A percentile compares a stretch with the other conserved stretches of the same genome.
Evolutionary conservation across 2,329 filamentous ascomycete species (phyloP).

Genomic region (Fusarium agapanthi): DNA sequence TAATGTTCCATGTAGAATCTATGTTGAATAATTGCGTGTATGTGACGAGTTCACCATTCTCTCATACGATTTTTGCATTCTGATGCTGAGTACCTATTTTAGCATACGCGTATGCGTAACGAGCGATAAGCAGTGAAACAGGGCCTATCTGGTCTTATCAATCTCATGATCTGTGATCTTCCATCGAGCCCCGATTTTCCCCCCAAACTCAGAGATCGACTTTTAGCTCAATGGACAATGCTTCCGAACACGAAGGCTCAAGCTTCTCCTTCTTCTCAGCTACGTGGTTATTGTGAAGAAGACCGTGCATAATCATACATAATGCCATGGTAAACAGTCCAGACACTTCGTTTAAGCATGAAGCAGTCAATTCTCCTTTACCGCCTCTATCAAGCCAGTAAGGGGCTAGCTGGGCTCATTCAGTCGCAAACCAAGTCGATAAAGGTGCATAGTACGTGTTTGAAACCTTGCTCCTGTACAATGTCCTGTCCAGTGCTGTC

Average conservation of each 20-base stretch:
- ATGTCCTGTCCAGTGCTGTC: neutral
- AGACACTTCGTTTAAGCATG: constrained; percentile 15
- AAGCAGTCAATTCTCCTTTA: constrained; percentile 16
- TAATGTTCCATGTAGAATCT: neutral
- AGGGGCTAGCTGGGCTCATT: neutral
- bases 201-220: constrained; percentile 22
- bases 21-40: constrained; percentile 19
- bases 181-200: constrained; percentile 18
- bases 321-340: neutral
- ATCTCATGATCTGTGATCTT: constrained; percentile 41
- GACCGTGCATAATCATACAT: neutral
- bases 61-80: constrained; percentile 8
- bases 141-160: constrained; percentile 31
- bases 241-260: constrained; percentile 16
- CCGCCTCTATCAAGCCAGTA: constrained; percentile 22
- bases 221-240: constrained; percentile 15
- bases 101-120: constrained; percentile 19
- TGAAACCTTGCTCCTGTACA: neutral
- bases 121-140: neutral
- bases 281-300: neutral
- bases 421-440: neutral
- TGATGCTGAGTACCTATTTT: neutral
- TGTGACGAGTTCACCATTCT: constrained; percentile 11
- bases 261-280: neutral
- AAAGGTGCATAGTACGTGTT: neutral